Base-by-base conservation (phyloP, 345 rosid genomes). In the Geranium brycei region DNA sequence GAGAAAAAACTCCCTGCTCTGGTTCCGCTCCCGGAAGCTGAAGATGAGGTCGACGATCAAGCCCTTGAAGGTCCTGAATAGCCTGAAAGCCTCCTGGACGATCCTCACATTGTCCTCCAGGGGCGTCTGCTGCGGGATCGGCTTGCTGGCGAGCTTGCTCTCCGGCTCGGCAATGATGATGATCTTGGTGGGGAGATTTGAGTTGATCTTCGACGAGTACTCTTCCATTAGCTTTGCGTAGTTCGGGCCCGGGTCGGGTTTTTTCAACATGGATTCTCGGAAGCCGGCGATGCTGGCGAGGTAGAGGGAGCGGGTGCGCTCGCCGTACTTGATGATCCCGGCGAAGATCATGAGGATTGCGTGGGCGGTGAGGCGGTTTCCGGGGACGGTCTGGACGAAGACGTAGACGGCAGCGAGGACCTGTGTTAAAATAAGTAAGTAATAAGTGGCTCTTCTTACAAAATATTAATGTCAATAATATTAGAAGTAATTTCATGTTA, bases 331-430 rank as follows among this genome's bases (percentile, higher is more conserved):
- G 16, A 70, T 61, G n/a, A 10, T 40, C 7, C 72, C 74, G 7
- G 64, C 69, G n/a, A 71, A 7, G 59, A 70, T 64, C 53, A 75
- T 57, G 2, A 67, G 41, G 0, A 63, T 3, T 7, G 78, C 11
- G 1, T 65, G 72, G 15, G 59, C 5, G 17, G 28, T 3, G 11
- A 72, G 66, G 19, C 10, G 17, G 32, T 55, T 56, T 0, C 2
- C 7, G 58, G 68, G 19, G 63, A 60, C 10, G 10, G 66, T 57
- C 11, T 65, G 61, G 31, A 16, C 11, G 31, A 62, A 62, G 57
- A 30, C 77, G 60, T 81, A 87, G 58, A 64, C 64, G 19, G 84
- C 72, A 1, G 82, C 80, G 4, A 61, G 62, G 0, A 23, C 28
- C 28, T 23, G 28, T 23, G 28, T 23, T 23, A 1, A 23, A 23